These are phyloP conservation scores for Pulveroboletus sp. DNA, from an alignment of 768 basidiomycete genomes.

Conservation along the genomic window DNA sequence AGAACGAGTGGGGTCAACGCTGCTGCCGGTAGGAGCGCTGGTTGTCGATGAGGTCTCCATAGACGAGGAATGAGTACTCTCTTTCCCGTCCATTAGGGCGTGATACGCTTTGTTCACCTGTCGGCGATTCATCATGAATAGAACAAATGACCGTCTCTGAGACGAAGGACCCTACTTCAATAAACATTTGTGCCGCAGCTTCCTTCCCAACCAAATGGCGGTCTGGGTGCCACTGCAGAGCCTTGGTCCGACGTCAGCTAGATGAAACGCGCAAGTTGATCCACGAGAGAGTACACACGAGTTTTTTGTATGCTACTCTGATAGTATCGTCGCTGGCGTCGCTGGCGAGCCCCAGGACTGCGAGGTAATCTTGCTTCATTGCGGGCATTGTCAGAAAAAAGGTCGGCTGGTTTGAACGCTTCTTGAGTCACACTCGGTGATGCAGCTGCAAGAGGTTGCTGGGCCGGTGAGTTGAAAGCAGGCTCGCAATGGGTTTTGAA, in stretches of 20 bases:
- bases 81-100: conserved; percentile 42
- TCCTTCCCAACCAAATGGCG: conserved; percentile 51
- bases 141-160: neutral
- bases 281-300: conserved; percentile 37
- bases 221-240: conserved; percentile 66
- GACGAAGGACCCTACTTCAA: conserved; percentile 41
- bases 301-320: conserved; percentile 56
- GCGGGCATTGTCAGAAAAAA: conserved; percentile 27
- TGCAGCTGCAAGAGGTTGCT: conserved; percentile 6
- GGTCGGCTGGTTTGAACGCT: conserved; percentile 6
- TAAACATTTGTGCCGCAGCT: conserved; percentile 49
- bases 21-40: conserved; percentile 14
- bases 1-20: conserved; percentile 19
- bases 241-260: conserved; percentile 32
- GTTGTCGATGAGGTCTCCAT: conserved; percentile 25
- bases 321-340: conserved; percentile 49
- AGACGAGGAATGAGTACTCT: conserved; percentile 27
- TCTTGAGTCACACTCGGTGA: conserved; percentile 7
- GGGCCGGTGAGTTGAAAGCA: conserved; percentile 9
- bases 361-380: conserved; percentile 30
- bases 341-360: conserved; percentile 41
- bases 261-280: conserved; percentile 21
- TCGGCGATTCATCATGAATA: neutral
- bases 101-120: conserved; percentile 58
- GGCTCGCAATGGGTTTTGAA: conserved; percentile 6